Percentiles rank a stretch among this genome's conserved stretches.
These are phyloP conservation scores for Neonectria sp. DNA, from an alignment of 2,329 filamentous ascomycete species.

Conservation along the genomic window DNA sequence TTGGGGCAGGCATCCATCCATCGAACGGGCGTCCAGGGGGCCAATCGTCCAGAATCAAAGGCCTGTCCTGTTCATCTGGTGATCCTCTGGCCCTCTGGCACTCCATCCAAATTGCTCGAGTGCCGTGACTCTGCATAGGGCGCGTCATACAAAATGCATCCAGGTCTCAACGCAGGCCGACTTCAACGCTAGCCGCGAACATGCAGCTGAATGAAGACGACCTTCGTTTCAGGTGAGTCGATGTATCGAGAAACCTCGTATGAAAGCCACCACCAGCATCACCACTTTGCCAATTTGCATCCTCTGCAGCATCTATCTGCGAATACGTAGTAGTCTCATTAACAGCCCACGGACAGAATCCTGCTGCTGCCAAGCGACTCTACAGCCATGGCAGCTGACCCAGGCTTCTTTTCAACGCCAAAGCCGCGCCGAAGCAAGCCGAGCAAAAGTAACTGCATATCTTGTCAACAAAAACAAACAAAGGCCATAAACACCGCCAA, in stretches of 20 bases:
- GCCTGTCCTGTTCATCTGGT: neutral
- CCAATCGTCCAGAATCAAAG: neutral
- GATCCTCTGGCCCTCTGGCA: neutral
- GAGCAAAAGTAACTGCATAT: slow-evolving; percentile 11
- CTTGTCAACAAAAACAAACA: slow-evolving; percentile 14
- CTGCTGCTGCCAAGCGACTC: slow-evolving; percentile 10
- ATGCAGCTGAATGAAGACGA: slow-evolving; percentile 43
- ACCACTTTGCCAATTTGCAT: slow-evolving; percentile 9
- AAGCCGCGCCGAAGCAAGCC: slow-evolving; percentile 7
- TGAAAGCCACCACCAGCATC: slow-evolving; percentile 5
- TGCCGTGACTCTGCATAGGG: slow-evolving; percentile 34
- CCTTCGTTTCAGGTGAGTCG: slow-evolving; percentile 46
- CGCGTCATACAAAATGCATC: slow-evolving; percentile 39
- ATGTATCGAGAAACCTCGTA: slow-evolving; percentile 29
- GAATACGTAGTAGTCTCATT: neutral
- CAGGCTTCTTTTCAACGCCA: neutral
- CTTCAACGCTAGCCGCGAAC: slow-evolving; percentile 40
- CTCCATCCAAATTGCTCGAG: neutral
- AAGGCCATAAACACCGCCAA: slow-evolving; percentile 6
- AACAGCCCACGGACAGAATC: slow-evolving; percentile 9
- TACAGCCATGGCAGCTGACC: slow-evolving; percentile 3
- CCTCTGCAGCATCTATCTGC: neutral
- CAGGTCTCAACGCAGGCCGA: slow-evolving; percentile 31
- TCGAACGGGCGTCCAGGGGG: slow-evolving; percentile 3
- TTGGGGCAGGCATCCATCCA: slow-evolving; percentile 31